Evolutionary conservation across 306 rosid species (phyloP).

Genomic region (Gynostemma pentaphyllum): DNA sequence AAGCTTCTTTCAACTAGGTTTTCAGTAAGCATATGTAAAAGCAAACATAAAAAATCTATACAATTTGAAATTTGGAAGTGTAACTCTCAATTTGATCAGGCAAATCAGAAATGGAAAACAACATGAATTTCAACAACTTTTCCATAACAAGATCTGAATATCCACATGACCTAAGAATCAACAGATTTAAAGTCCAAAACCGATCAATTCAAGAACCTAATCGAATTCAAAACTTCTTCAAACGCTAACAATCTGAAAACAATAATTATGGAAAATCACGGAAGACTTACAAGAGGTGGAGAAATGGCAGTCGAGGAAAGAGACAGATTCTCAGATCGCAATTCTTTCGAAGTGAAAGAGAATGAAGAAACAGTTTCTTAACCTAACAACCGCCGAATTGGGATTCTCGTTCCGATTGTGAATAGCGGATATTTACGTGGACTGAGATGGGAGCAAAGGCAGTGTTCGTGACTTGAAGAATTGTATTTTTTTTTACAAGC

Average conservation of each 20-base stretch:
- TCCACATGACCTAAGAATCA: background rate
- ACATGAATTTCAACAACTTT: background rate
- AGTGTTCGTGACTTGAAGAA: too few species aligned
- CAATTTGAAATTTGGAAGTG: background rate
- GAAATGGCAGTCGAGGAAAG: background rate
- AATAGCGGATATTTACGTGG: background rate
- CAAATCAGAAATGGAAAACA: background rate
- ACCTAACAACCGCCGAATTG: background rate
- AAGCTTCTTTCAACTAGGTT: too few species aligned
- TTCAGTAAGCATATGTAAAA: too few species aligned
- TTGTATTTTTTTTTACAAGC: too few species aligned
- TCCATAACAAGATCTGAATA: slow-evolving; percentile 1
- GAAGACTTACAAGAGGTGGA: background rate
- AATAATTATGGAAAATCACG: background rate
- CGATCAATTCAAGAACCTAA: background rate
- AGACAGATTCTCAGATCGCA: slow-evolving; percentile 4
- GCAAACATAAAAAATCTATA: too few species aligned
- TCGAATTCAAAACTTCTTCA: background rate
- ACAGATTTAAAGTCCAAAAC: background rate
- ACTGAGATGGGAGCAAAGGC: too few species aligned
- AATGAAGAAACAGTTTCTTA: background rate
- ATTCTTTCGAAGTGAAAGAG: background rate
- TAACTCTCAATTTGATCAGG: background rate
- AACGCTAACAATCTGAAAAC: background rate
- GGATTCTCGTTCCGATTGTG: background rate